Base-by-base conservation (phyloP, 1,284 basidiomycete species). In the Ceraceosorus bombacis region DNA sequence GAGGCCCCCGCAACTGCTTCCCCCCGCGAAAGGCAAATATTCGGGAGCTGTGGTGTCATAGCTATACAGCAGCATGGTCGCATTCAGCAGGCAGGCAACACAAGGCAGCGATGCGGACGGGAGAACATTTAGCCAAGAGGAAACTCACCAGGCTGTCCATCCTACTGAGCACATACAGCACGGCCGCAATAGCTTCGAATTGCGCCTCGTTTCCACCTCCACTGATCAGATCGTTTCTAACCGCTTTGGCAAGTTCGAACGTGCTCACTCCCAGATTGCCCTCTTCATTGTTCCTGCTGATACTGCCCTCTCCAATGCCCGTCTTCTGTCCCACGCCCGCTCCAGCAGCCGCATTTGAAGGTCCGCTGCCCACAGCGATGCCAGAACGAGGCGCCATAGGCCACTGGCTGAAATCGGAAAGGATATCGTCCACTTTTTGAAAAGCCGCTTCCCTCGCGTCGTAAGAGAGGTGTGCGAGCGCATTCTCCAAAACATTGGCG, bases 401-500 rank as follows among this genome's bases (percentile, higher is more conserved):
- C 76, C 76, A 77, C 43, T 66, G 67, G 8, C 64, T 65, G 61
- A 76, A 77, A 48, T 71, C 70, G 37, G 64, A 62, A 27, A 77
- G 40, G 8, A 77, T 59, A 10, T 75, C 67, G 51, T 70, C 70
- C 13, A 66, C 71, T 51, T 73, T 74, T 50, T 71, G 67, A 41
- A 72, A 70, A 2, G 72, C 73, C 10, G 66, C 56, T 58, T 75
- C 76, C 15, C 70, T 53, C 8, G 62, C 63, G 38, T 73, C 70
- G 52, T 73, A 74, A 41, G 68, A 66, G 36, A 77, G 67, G 46
- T 77, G 74, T 37, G 67, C 66, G 13, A 77, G 63, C 4, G 71
- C 71, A 43, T 77, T 77, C 48, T 77, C 74, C 8, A 77, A 62
- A 10, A 77, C 76, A 41, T 77, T 71, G 36, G 71, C 76, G 2